Evolutionary conservation across 495 filamentous ascomycete genomes (phyloP), one percentile per base, ranked within the genome.

Genomic region (Rhypophila decipiens): DNA sequence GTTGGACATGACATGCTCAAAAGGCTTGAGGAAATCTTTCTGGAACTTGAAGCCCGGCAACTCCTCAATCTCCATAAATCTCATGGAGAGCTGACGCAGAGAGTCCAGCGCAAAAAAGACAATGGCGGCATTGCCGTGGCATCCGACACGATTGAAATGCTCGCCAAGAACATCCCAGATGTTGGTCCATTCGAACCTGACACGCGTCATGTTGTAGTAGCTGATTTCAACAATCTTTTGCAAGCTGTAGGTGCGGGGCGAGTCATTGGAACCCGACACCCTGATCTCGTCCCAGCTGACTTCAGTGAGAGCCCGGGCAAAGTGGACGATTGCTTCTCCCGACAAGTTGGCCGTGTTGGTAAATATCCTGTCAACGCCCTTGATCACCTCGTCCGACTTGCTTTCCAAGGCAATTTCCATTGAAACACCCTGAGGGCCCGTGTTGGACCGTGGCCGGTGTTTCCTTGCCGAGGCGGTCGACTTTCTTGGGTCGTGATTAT

Each of bases 241-340:
- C 40, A 99, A 70, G 61, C 89, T 95, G 70, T 95, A 97, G 8
- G 90, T 97, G 40, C 94, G 82, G 2, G 93, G 94, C 20, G 87
- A 89, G 38, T 96, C 90, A 55, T 87, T 95, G 44, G 94, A 89
- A 8, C 94, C 93, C 0, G 91, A 96, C 8, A 88, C 93, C 60
- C 90, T 88, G 55, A 99, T 99, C 61, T 99, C 93, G 57, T 97
- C 90, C 93, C 93, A 96, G 66, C 93, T 97, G 37, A 99, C 90
- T 55, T 96, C 90, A 37, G 87, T 95, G 49, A 99, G 67, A 1
- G 93, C 93, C 36, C 84, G 80, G 23, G 96, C 90, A 66, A 97
- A 99, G 63, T 95, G 82, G n/a, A 99, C 88, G 53, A 99, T 99
- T 10, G 93, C 94, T 46, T 95, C 88, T 47, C 90, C 88, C 21